These are phyloP conservation scores for Raphanus sativus DNA, from an alignment of 345 rosid genomes.

Conservation along the genomic window DNA sequence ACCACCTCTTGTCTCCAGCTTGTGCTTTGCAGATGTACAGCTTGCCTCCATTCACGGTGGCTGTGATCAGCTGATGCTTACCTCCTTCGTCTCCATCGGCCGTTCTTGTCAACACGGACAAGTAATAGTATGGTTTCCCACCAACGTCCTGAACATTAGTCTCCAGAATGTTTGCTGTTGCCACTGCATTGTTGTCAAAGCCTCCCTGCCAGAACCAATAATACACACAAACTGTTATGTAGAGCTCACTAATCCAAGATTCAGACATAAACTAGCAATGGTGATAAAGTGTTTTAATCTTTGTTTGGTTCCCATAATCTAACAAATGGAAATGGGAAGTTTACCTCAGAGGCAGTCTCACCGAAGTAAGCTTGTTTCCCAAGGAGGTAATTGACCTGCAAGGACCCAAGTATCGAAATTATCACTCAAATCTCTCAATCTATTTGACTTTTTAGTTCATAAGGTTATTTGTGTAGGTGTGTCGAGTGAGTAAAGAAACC, in stretches of 20 bases:
- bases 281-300: neutral
- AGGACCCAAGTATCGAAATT: neutral
- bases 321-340: neutral
- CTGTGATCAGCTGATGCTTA: constrained; percentile 81
- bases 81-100: constrained; percentile 99
- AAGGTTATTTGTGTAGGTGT: neutral
- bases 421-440: neutral
- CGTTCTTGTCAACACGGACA: constrained; percentile 85
- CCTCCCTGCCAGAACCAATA: constrained; percentile 64
- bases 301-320: neutral
- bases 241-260: constrained; percentile 5
- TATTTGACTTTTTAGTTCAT: neutral
- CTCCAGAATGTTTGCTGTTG: constrained; percentile 87
- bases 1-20: constrained; percentile 99
- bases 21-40: constrained; percentile 96
- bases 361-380: constrained; percentile 83
- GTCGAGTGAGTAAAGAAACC: constrained; percentile 37
- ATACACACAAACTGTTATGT: neutral
- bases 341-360: constrained; percentile 78
- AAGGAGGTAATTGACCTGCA: constrained; percentile 78
- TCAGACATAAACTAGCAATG: constrained; percentile 12
- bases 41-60: constrained; percentile 76
- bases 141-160: constrained; percentile 38
- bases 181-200: constrained; percentile 68
- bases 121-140: constrained; percentile 63